A percentile compares a stretch with the other conserved stretches of the same genome.
Evolutionary conservation across 179 eudicot species (phyloP).

Genomic region (Beta corolliflora): DNA sequence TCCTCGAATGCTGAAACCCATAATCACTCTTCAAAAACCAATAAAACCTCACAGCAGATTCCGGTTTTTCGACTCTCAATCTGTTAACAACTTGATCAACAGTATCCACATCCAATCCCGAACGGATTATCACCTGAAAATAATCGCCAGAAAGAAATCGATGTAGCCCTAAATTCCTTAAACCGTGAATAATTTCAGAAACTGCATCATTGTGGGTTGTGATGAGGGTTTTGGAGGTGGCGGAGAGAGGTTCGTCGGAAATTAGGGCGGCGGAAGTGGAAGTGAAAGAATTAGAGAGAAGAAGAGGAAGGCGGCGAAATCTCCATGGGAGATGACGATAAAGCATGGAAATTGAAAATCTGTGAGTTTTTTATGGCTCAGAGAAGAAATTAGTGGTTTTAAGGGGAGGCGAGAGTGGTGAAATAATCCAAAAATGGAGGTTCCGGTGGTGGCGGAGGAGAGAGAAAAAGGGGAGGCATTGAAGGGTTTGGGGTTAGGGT

Average conservation of each 20-base stretch:
- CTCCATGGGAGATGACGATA: slow-evolving; percentile 34
- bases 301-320: slow-evolving; percentile 27
- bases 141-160: slow-evolving; percentile 21
- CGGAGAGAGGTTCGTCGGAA: slow-evolving; percentile 19
- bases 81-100: slow-evolving; percentile 45
- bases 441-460: slow-evolving; percentile 13
- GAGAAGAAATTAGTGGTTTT: background rate
- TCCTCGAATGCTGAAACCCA: slow-evolving; percentile 51
- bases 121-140: slow-evolving; percentile 28
- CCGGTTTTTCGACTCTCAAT: slow-evolving; percentile 34
- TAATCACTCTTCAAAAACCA: slow-evolving; percentile 42
- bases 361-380: background rate
- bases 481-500: background rate
- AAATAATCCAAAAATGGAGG: too few species aligned
- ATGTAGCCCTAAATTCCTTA: slow-evolving; percentile 30
- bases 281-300: slow-evolving; percentile 35
- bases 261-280: slow-evolving; percentile 35
- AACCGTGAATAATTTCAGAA: slow-evolving; percentile 32
- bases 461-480: background rate
- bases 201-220: slow-evolving; percentile 7
- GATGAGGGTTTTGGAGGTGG: background rate
- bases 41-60: slow-evolving; percentile 49
- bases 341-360: slow-evolving; percentile 32
- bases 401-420: slow-evolving; percentile 12
- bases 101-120: slow-evolving; percentile 28